Conservation (phyloP, 108 stramenopile genomes). For the Conticribra weissflogii region DNA sequence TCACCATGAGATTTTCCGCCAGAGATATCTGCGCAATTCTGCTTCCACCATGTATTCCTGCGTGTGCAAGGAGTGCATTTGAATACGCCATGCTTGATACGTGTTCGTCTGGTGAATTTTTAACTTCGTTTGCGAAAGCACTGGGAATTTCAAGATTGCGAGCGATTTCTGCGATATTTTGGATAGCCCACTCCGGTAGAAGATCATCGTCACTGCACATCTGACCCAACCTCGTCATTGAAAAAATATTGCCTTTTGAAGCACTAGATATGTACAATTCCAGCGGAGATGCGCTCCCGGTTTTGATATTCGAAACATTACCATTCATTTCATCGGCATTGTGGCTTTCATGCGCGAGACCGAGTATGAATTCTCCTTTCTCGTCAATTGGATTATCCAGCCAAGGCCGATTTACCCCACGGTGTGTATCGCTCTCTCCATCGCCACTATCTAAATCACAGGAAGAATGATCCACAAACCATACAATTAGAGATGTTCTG, state of each 20-base stretch:
- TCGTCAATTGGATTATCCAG: slow-evolving; percentile 48
- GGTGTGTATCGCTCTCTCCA: background rate
- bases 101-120: background rate
- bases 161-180: slow-evolving; percentile 8
- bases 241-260: slow-evolving; percentile 58
- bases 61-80: slow-evolving; percentile 56
- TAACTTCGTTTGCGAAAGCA: too few relatives aligned
- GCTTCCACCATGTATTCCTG: slow-evolving; percentile 59
- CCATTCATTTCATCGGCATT: slow-evolving; percentile 2
- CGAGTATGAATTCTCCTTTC: slow-evolving; percentile 71
- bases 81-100: slow-evolving; percentile 28
- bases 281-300: slow-evolving; percentile 12
- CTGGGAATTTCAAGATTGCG: slow-evolving; percentile 21
- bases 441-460: background rate
- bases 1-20: slow-evolving; percentile 62
- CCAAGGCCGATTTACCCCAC: slow-evolving; percentile 48
- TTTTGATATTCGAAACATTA: background rate
- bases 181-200: slow-evolving; percentile 8
- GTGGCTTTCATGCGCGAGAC: slow-evolving; percentile 52
- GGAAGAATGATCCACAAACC: slow-evolving; percentile 58
- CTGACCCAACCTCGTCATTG: slow-evolving; percentile 60
- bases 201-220: slow-evolving; percentile 48
- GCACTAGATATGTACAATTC: slow-evolving; percentile 65
- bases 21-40: slow-evolving; percentile 60
- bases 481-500: slow-evolving; percentile 78